phyloP scores from a whole-genome alignment of 2,329 filamentous ascomycete genomes.

The Pestalotiopsis sp. region DNA sequence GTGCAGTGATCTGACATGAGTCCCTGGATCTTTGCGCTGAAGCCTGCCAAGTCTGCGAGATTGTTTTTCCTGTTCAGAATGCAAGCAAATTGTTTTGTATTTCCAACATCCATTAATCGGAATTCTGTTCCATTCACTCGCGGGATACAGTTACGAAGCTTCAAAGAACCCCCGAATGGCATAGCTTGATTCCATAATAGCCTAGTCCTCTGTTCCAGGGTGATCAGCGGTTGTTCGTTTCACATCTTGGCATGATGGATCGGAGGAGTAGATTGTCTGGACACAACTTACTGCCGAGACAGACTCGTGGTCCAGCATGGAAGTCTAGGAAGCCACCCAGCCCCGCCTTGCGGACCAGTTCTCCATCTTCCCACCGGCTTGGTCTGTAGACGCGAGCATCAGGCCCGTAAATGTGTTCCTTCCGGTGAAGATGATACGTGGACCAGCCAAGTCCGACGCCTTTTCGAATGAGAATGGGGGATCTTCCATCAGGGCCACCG shows the following conservation, averaged over 20 bases:
- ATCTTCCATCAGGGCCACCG: constrained; percentile 27
- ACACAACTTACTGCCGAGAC: constrained; percentile 17
- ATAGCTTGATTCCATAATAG: constrained; percentile 23
- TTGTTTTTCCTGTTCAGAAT: too few relatives aligned
- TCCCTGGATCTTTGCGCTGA: too few relatives aligned
- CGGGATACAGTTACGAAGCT: too few relatives aligned
- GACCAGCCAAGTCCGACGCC: constrained; percentile 25
- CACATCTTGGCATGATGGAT: not conserved
- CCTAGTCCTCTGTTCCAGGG: constrained; percentile 23
- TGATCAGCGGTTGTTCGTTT: not conserved
- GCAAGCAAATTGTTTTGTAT: too few relatives aligned
- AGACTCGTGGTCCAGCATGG: constrained; percentile 17
- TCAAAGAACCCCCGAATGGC: not conserved
- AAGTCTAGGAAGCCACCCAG: constrained; percentile 18
- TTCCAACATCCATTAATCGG: too few relatives aligned
- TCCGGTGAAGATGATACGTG: constrained; percentile 24
- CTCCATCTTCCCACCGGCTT: constrained; percentile 17
- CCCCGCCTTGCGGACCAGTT: constrained; percentile 10
- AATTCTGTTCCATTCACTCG: too few relatives aligned
- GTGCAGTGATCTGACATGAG: too few relatives aligned
- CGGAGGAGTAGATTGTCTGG: not conserved
- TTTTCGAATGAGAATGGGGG: constrained; percentile 27
- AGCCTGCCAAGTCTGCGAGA: too few relatives aligned
- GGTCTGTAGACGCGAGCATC: constrained; percentile 17
- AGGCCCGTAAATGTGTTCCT: constrained; percentile 16